These are phyloP conservation scores for Diaporthe eres DNA, from an alignment of 2,329 filamentous ascomycete species.

Conservation along the genomic window DNA sequence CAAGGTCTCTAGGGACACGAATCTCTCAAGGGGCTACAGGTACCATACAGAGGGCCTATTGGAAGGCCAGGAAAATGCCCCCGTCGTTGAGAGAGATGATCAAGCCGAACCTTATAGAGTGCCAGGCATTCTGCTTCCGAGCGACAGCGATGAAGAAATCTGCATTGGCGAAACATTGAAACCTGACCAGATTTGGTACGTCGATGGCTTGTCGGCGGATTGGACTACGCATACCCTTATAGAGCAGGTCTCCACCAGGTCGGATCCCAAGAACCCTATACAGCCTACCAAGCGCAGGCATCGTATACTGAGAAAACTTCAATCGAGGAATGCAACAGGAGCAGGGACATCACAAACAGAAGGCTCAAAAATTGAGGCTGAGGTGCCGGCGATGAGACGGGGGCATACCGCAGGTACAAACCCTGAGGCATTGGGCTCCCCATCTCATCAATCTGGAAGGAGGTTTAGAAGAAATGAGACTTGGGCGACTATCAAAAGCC, in stretches of 20 bases:
- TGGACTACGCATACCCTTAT: background rate
- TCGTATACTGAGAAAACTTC: background rate
- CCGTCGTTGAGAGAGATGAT: background rate
- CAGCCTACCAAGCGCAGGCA: background rate
- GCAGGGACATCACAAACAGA: background rate
- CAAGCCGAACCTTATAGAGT: background rate
- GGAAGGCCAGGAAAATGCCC: background rate
- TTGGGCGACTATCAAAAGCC: background rate
- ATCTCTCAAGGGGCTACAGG: background rate
- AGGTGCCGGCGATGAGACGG: background rate
- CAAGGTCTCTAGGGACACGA: background rate
- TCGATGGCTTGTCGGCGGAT: background rate
- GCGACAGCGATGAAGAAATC: background rate
- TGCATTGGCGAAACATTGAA: background rate
- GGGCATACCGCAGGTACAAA: background rate
- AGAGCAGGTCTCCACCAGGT: background rate
- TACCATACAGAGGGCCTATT: background rate
- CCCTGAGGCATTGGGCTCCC: background rate
- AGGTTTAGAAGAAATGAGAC: background rate
- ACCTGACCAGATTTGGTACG: background rate
- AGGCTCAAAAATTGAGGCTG: background rate
- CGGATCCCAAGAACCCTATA: background rate
- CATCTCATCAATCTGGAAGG: background rate
- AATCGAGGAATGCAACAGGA: background rate
- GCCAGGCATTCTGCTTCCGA: background rate